Conservation (phyloP, 495 filamentous ascomycete genomes). For the Hypomontagnella submonticulosa region DNA sequence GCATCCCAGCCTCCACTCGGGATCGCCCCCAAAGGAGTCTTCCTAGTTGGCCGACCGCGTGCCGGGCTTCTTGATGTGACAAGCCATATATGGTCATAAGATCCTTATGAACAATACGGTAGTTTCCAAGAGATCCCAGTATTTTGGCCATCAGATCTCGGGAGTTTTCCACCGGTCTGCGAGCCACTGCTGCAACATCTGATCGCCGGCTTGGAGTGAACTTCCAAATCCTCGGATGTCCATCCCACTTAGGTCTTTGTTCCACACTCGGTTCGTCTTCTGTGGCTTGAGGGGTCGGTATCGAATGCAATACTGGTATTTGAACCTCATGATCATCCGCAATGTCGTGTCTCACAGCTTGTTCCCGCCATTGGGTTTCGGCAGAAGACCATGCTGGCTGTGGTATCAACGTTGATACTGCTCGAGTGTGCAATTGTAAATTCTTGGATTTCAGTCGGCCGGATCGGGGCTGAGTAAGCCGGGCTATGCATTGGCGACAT, state of each 20-base stretch:
- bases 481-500: conserved; percentile 42
- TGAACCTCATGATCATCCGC: neutral
- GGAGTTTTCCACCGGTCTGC: neutral
- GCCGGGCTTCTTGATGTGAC: conserved; percentile 30
- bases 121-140: conserved; percentile 14
- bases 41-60: conserved; percentile 37
- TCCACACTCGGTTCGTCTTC: conserved; percentile 1
- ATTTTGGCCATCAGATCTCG: conserved; percentile 34
- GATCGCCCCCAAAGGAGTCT: conserved; percentile 30
- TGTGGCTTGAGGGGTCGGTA: neutral
- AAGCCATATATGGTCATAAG: conserved; percentile 24
- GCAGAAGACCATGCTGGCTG: conserved; percentile 12
- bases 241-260: conserved; percentile 2
- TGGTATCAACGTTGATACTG: conserved; percentile 6
- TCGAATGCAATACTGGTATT: neutral
- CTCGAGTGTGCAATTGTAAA: conserved; percentile 26
- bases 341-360: neutral
- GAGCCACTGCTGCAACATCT: neutral
- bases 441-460: neutral
- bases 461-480: conserved; percentile 15
- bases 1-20: conserved; percentile 3
- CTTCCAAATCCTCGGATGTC: conserved; percentile 6
- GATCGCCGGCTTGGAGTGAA: conserved; percentile 2
- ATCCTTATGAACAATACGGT: conserved; percentile 18
- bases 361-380: conserved; percentile 7